Evolutionary conservation across 768 basidiomycete genomes (phyloP).

Genomic region (Boletus reticulatus): DNA sequence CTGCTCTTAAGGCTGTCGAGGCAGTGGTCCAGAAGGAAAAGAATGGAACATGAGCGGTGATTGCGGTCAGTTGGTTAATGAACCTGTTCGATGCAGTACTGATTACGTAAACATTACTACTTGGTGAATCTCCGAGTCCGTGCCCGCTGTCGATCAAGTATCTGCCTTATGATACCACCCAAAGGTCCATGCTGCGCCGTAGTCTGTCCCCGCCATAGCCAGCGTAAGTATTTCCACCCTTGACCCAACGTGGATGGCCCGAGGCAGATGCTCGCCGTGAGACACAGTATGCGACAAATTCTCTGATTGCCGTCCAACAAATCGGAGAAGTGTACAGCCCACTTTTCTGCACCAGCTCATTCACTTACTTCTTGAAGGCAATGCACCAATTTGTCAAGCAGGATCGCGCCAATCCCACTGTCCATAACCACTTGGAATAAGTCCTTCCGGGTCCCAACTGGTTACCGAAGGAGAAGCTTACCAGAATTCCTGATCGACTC

Average conservation of each 20-base stretch:
- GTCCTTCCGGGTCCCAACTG: background rate
- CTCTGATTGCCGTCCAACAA: no score
- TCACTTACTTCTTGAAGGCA: background rate
- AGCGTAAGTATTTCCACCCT: slow-evolving; percentile 33
- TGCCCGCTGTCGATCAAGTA: no score
- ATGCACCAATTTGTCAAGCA: slow-evolving; percentile 1
- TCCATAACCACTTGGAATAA: background rate
- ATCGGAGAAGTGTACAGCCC: slow-evolving; percentile 10
- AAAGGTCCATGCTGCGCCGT: background rate
- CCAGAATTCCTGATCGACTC: background rate
- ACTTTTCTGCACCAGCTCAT: background rate
- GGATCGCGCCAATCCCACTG: background rate
- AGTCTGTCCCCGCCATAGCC: background rate
- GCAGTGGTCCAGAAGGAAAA: slow-evolving; percentile 21
- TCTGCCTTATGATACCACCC: no score
- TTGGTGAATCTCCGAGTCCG: no score
- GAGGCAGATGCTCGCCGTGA: slow-evolving; percentile 1
- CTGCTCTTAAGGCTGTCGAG: slow-evolving; percentile 30
- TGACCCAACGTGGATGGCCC: slow-evolving; percentile 11
- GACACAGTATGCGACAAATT: no score
- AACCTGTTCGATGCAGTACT: slow-evolving; percentile 23
- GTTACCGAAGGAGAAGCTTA: background rate
- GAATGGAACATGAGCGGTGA: slow-evolving; percentile 24
- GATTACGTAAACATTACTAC: slow-evolving; percentile 20
- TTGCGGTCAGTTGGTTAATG: slow-evolving; percentile 12